Evolutionary conservation across 2,329 filamentous ascomycete genomes (phyloP).

Genomic region (Zasmidium citrigriseum): DNA sequence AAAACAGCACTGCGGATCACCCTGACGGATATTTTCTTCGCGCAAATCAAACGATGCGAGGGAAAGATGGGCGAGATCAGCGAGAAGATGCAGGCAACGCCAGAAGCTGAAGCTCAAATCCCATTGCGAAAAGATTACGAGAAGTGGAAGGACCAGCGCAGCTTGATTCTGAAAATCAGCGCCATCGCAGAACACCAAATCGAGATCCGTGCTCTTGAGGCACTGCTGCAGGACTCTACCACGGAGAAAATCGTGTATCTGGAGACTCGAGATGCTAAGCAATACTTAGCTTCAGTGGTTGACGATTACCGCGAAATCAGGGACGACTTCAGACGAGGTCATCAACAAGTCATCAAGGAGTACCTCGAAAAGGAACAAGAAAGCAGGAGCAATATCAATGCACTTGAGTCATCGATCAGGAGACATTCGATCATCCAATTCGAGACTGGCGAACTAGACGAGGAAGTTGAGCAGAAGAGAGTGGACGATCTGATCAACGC

Average conservation of each 20-base stretch:
- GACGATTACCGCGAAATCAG: neutral
- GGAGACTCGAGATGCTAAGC: neutral
- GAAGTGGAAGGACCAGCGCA: neutral
- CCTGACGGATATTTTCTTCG: no score
- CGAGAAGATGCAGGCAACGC: no score
- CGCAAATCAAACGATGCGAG: neutral
- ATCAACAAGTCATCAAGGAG: neutral
- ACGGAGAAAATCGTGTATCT: slow-evolving; percentile 9
- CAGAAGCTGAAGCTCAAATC: no score
- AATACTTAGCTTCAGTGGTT: neutral
- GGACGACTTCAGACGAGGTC: neutral
- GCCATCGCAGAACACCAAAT: no score
- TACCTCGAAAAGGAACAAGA: neutral
- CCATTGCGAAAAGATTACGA: neutral
- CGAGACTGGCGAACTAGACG: neutral
- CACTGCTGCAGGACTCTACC: slow-evolving; percentile 5
- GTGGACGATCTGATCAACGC: neutral
- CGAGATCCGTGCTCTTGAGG: neutral
- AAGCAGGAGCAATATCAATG: neutral
- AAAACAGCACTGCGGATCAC: no score
- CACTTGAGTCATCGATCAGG: neutral
- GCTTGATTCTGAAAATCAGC: neutral
- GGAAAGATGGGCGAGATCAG: neutral
- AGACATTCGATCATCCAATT: neutral
- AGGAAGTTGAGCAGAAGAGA: neutral